Evolutionary conservation across 169 alveolate species (phyloP), one percentile per base, ranked within the genome.

Genomic region (Cryptosporidium felis): DNA sequence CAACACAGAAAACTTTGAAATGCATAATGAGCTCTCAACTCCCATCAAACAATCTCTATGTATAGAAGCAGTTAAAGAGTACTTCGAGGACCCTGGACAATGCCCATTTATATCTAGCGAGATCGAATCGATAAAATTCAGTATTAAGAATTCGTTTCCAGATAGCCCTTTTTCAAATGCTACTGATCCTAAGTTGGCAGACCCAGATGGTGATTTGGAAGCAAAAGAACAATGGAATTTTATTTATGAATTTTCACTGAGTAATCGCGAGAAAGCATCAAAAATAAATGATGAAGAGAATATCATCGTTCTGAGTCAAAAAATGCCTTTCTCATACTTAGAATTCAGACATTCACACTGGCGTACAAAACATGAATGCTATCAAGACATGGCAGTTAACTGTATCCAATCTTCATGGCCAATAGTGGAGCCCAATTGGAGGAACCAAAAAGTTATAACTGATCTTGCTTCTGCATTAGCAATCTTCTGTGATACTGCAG

Each of bases 381-480:
- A 53, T 36, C 85, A 74, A 23, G 85, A 74, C 18, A 74, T 74
- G 85, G 85, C 59, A 18, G 38, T 53, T 16, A 74, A 74, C 56
- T 74, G 85, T 34, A 74, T 74, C 2, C 85, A 74, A 34, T 49
- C 85, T 32, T 74, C 85, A 32, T 74, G 85, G 85, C 30, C 12
- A 74, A 74, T 74, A 36, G 85, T 74, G 44, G 85, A 74, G 41
- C 23, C 66, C 28, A 74, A 74, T 32, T 34, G 44, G 40, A 40
- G 41, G 32, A 34, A 41, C 3, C 85, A 74, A 36, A 14, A 74
- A 10, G 66, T 74, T 14, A 49, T 53, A 14, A 74, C 85, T 18
- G 85, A 74, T 18, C 59, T 74, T 18, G 85, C 85, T 12, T 53
- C 85, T 21, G 85, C 85, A 51, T 53, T 74, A 18, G 66, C 85